These are phyloP conservation scores for Coemansia sp. DNA, from an alignment of 192 early-diverging fungal genomes.

Conservation along the genomic window DNA sequence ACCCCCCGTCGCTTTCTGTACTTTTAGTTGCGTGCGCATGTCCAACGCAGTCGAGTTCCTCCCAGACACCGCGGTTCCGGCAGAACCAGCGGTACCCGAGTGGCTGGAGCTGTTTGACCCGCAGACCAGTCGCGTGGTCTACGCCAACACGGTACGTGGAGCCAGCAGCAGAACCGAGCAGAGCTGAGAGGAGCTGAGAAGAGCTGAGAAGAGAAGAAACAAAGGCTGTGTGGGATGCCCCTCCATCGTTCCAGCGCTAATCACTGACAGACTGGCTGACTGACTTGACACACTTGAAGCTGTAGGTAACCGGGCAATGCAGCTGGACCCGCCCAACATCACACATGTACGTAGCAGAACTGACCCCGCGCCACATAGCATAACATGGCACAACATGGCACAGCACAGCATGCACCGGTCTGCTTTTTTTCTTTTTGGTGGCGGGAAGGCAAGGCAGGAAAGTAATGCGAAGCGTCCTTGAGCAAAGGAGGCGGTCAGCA, in stretches of 20 bases:
- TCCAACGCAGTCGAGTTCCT: slow-evolving; percentile 7
- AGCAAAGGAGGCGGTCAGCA: neutral
- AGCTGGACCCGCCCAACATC: slow-evolving; percentile 49
- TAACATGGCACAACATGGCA: neutral
- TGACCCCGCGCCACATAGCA: too few species aligned
- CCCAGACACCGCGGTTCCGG: slow-evolving; percentile 18
- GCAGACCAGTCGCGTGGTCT: slow-evolving; percentile 64
- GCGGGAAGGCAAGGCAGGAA: too few species aligned
- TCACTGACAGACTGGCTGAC: neutral
- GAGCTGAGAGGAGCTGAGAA: neutral
- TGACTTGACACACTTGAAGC: neutral
- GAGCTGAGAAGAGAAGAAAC: neutral
- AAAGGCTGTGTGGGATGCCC: neutral
- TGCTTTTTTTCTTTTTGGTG: neutral
- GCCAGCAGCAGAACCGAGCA: neutral
- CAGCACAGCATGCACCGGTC: neutral
- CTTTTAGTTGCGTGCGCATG: slow-evolving; percentile 7
- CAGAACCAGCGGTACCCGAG: slow-evolving; percentile 23
- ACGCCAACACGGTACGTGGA: slow-evolving; percentile 64
- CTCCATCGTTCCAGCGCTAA: neutral
- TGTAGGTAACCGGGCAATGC: slow-evolving; percentile 81
- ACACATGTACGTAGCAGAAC: slow-evolving; percentile 37
- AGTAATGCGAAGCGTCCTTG: neutral
- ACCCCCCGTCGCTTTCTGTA: slow-evolving; percentile 3
- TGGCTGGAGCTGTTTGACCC: slow-evolving; percentile 76